A percentile compares a stretch with the other conserved stretches of the same genome.
Conservation (phyloP, 108 stramenopile species). For the Chaetoceros tenuissimus region DNA sequence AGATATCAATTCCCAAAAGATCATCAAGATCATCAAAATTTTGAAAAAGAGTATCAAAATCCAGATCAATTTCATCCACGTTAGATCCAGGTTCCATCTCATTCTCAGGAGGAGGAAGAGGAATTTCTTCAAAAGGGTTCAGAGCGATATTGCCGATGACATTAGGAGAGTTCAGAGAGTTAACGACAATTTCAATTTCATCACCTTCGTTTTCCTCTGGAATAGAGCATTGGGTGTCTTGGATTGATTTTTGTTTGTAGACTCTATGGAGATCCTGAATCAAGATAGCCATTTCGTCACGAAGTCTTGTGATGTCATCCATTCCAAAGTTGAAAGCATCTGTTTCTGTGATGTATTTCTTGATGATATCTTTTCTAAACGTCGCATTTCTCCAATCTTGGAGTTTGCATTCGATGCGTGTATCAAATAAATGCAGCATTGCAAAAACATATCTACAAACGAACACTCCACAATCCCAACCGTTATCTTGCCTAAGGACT, state of each 20-base stretch:
- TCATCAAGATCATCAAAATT: no score
- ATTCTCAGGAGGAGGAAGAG: no score
- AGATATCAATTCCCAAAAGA: no score
- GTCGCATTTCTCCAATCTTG: neutral
- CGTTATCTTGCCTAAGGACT: conserved; percentile 81
- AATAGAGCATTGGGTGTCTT: no score
- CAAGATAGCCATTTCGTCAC: conserved; percentile 45
- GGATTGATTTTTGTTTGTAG: neutral
- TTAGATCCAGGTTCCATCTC: no score
- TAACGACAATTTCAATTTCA: no score
- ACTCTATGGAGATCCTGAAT: conserved; percentile 18
- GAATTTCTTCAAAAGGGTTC: no score
- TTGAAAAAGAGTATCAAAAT: no score
- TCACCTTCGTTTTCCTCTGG: no score
- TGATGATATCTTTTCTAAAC: neutral
- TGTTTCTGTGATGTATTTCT: conserved; percentile 27
- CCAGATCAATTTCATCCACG: no score
- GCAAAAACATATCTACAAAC: conserved; percentile 77
- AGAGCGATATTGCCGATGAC: no score
- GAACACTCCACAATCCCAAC: conserved; percentile 87
- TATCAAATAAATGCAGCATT: conserved; percentile 43
- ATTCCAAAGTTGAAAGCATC: conserved; percentile 52
- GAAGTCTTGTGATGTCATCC: conserved; percentile 56
- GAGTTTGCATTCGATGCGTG: conserved; percentile 18
- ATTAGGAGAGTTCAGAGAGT: no score